phyloP scores from a whole-genome alignment of 306 rosid species.

The Pterocarpus macrocarpus region DNA sequence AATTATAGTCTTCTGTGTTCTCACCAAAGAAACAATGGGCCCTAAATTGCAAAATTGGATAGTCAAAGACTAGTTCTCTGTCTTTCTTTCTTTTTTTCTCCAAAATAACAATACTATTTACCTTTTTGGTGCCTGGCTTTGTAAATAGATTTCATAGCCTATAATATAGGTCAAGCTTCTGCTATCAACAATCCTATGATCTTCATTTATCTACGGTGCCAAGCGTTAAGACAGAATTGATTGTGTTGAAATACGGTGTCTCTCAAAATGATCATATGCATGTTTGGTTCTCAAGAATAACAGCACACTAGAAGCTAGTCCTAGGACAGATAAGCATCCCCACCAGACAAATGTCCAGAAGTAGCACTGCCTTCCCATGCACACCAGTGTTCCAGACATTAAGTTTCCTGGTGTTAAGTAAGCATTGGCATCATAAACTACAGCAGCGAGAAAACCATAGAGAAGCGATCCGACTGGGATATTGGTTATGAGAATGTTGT shows the following conservation, averaged over 20 bases:
- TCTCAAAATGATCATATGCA: slow-evolving; percentile 81
- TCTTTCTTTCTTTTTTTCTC: background rate
- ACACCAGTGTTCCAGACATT: slow-evolving; percentile 61
- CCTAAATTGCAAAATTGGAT: background rate
- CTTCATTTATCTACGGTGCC: slow-evolving; percentile 1
- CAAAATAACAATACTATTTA: background rate
- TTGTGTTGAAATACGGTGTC: slow-evolving; percentile 62
- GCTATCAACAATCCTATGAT: slow-evolving; percentile 19
- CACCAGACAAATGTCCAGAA: slow-evolving; percentile 81
- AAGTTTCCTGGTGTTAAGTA: slow-evolving; percentile 25
- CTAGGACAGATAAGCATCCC: slow-evolving; percentile 81
- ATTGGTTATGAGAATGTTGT: slow-evolving; percentile 90
- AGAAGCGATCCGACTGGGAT: slow-evolving; percentile 92
- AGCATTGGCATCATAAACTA: slow-evolving; percentile 76
- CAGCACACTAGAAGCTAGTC: slow-evolving; percentile 70
- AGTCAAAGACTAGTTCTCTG: background rate
- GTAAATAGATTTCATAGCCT: slow-evolving; percentile 21
- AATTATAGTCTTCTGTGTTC: background rate
- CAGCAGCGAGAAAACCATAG: slow-evolving; percentile 84
- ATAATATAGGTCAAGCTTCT: slow-evolving; percentile 38
- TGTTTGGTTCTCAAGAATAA: slow-evolving; percentile 85
- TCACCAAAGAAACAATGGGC: background rate
- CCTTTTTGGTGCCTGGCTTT: background rate
- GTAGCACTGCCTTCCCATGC: slow-evolving; percentile 92
- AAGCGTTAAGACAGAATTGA: slow-evolving; percentile 43